Evolutionary conservation across 805 yeast genomes (phyloP), one percentile per base, ranked within the genome.

Genomic region (Limtongia smithiae): DNA sequence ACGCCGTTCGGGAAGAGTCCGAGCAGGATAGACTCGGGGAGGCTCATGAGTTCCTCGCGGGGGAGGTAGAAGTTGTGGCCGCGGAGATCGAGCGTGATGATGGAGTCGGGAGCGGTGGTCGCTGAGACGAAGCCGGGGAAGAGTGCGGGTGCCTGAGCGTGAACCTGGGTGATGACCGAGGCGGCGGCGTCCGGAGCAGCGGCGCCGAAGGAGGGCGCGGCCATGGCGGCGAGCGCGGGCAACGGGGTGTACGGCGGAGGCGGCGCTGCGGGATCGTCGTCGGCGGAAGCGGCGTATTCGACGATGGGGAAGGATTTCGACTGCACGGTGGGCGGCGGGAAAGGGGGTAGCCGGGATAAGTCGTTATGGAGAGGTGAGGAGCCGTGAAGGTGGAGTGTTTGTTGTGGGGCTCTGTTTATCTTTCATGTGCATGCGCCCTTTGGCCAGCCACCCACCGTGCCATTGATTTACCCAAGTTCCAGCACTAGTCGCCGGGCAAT

Each of bases 1-100:
- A 88, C 94, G 36, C 97, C 96, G 58, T 85, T 87, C 14, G 96
- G 96, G 62, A 88, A 86, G 20, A 93, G 70, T 60, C 96, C 86
- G 46, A 90, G 76, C 50, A 93, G 71, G 21, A 93, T 80, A 52
- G 90, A 81, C 65, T 93, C 98, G 0, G 98, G 98, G 28, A 93
- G 71, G 44, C 88, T 81, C 87, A 90, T 83, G 58, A 93, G 75
- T 65, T 88, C 96, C 60, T 87, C 95, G 54, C 96, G 75, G 4
- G 94, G 81, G 41, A 93, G 82, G 42, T 80, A 79, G 66, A 90
- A 88, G 54, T 74, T 70, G 15, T 68, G 69, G 17, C 94, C 96
- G 42, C 96, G 78, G 46, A 91, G 76, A 62, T 86, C 82, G 68
- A 91, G 73, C 62, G 79, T 35, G 21, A 50, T 17, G 41, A 30